phyloP scores from a whole-genome alignment of 768 basidiomycete genomes.

The Myochromella boudieri region DNA sequence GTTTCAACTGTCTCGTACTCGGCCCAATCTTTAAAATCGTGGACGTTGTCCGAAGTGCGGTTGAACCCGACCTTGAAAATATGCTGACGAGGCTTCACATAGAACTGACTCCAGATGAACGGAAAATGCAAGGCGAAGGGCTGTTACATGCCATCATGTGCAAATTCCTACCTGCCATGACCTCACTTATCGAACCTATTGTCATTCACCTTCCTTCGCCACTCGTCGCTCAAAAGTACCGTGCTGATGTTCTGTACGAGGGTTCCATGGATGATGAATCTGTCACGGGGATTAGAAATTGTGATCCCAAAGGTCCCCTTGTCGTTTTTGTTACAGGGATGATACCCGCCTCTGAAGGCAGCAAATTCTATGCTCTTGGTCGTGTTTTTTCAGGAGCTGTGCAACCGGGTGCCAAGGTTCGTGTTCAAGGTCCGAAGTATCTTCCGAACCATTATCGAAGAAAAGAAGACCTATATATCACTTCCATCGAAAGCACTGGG shows the following conservation, averaged over 20 bases:
- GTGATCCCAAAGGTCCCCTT: constrained; percentile 93
- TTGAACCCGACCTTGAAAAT: constrained; percentile 79
- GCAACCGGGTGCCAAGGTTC: constrained; percentile 93
- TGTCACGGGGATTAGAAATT: constrained; percentile 96
- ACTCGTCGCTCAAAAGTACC: constrained; percentile 93
- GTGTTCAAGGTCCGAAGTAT: constrained; percentile 99
- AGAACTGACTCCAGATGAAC: constrained; percentile 84
- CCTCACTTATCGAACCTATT: constrained; percentile 98
- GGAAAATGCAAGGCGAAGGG: constrained; percentile 90
- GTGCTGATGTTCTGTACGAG: constrained; percentile 99
- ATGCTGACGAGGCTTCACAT: constrained; percentile 97
- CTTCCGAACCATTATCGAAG: constrained; percentile 95
- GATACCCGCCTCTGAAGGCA: constrained; percentile 99
- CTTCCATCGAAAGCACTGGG: constrained; percentile 97
- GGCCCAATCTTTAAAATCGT: constrained; percentile 99
- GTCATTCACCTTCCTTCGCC: constrained; percentile 99
- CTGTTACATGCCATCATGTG: constrained; percentile 98
- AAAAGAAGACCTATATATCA: constrained; percentile 97
- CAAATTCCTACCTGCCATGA: constrained; percentile 98
- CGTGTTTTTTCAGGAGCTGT: constrained; percentile 99
- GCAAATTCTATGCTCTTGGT: constrained; percentile 99
- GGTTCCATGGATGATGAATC: constrained; percentile 99
- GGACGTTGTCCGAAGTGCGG: constrained; percentile 98
- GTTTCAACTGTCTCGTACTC: constrained; percentile 97
- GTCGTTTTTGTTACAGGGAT: constrained; percentile 99